These are phyloP conservation scores for Ploettnerulaceae sp. DNA, from an alignment of 2,329 filamentous ascomycete genomes.

Conservation along the genomic window DNA sequence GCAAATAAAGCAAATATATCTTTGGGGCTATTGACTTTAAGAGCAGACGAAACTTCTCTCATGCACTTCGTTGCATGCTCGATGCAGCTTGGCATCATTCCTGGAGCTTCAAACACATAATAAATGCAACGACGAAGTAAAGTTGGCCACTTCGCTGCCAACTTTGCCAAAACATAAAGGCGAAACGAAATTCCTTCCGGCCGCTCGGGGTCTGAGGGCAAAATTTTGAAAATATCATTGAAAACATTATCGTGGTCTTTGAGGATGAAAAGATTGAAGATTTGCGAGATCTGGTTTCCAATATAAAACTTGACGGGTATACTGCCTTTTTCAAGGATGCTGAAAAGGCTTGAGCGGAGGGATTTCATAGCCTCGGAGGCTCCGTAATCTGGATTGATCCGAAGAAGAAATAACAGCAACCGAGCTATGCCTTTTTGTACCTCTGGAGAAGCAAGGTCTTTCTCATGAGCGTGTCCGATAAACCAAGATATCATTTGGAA, in stretches of 20 bases:
- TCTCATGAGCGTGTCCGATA: constrained; percentile 60
- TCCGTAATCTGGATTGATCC: constrained; percentile 62
- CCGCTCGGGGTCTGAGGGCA: constrained; percentile 69
- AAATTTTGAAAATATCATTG: constrained; percentile 70
- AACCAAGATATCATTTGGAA: constrained; percentile 78
- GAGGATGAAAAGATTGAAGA: constrained; percentile 81
- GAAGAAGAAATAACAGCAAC: constrained; percentile 67
- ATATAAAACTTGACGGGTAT: constrained; percentile 73
- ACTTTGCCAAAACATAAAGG: constrained; percentile 66
- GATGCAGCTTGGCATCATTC: constrained; percentile 59
- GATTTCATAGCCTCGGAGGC: constrained; percentile 36
- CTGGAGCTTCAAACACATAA: constrained; percentile 88
- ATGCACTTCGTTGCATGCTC: constrained; percentile 72
- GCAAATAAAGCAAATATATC: constrained; percentile 80
- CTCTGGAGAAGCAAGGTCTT: constrained; percentile 63
- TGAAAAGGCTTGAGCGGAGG: constrained; percentile 67
- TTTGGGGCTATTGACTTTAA: constrained; percentile 61
- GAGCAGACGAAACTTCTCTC: constrained; percentile 55
- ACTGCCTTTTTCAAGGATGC: constrained; percentile 60
- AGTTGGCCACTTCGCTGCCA: constrained; percentile 82
- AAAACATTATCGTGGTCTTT: constrained; percentile 80
- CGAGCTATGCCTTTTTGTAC: constrained; percentile 62
- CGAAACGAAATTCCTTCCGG: constrained; percentile 82
- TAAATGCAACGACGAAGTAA: constrained; percentile 84
- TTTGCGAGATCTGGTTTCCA: constrained; percentile 59